Evolutionary conservation across 2,329 filamentous ascomycete genomes (phyloP).

Genomic region (Diaporthe amygdali): DNA sequence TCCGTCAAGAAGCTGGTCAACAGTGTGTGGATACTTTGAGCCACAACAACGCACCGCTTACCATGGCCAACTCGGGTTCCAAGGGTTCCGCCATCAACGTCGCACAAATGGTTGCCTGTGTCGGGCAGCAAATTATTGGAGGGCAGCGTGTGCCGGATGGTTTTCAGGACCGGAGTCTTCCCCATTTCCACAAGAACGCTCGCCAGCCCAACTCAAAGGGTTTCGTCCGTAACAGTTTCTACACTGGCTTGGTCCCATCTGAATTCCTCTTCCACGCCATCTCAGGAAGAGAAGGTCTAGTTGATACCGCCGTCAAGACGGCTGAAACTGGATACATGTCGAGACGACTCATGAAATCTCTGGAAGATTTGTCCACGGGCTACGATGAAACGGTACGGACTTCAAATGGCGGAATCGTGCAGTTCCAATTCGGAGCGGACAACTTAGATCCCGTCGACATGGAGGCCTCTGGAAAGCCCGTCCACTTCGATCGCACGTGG

Average conservation of each 20-base stretch:
- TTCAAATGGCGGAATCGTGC: slow-evolving; percentile 85
- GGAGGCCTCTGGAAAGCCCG: slow-evolving; percentile 91
- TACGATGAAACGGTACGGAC: slow-evolving; percentile 97
- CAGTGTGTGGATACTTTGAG: slow-evolving; percentile 91
- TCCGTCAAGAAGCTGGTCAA: slow-evolving; percentile 88
- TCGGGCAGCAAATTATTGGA: slow-evolving; percentile 97
- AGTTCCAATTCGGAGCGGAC: slow-evolving; percentile 97
- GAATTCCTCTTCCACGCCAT: slow-evolving; percentile 99
- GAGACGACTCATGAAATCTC: slow-evolving; percentile 93
- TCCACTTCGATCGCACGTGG: slow-evolving; percentile 91
- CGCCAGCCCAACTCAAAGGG: slow-evolving; percentile 94
- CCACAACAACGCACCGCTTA: slow-evolving; percentile 87
- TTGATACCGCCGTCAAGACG: slow-evolving; percentile 98
- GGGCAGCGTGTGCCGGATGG: slow-evolving; percentile 92
- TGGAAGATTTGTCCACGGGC: slow-evolving; percentile 91
- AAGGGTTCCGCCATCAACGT: slow-evolving; percentile 99
- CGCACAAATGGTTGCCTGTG: slow-evolving; percentile 96
- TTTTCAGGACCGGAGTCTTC: slow-evolving; percentile 93
- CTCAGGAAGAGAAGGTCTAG: slow-evolving; percentile 95
- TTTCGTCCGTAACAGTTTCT: slow-evolving; percentile 98
- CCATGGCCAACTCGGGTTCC: slow-evolving; percentile 97
- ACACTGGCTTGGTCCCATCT: slow-evolving; percentile 84
- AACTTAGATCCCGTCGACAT: slow-evolving; percentile 96
- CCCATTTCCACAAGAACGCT: slow-evolving; percentile 93
- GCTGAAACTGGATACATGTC: slow-evolving; percentile 99